Conservation (phyloP, 2,329 filamentous ascomycete species). For the Trichoderma aggressivum region DNA sequence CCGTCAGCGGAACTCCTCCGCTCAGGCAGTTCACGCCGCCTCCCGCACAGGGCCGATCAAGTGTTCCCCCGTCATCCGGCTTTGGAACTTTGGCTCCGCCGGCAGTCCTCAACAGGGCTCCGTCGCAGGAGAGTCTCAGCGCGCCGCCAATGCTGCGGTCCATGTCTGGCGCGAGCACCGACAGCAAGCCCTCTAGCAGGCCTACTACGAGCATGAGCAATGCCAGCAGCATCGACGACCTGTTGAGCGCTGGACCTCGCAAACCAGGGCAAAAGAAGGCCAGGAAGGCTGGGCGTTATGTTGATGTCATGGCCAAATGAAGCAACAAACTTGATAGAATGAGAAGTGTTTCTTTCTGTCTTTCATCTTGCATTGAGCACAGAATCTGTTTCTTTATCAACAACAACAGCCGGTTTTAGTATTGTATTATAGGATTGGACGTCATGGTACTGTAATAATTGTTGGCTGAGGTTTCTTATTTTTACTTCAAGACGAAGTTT, state of each 20-base stretch:
- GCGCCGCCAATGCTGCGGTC: constrained; percentile 46
- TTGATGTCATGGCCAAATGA: constrained; percentile 88
- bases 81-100: constrained; percentile 27
- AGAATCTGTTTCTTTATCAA: background rate
- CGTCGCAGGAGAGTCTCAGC: constrained; percentile 38
- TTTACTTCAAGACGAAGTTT: background rate
- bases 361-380: constrained; percentile 14
- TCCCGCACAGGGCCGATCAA: constrained; percentile 29
- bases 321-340: background rate
- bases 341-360: constrained; percentile 12
- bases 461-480: background rate
- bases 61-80: constrained; percentile 33
- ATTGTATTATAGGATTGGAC: constrained; percentile 17
- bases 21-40: constrained; percentile 37
- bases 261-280: constrained; percentile 64
- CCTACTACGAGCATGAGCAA: constrained; percentile 82
- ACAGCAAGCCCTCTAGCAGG: constrained; percentile 56
- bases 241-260: constrained; percentile 71
- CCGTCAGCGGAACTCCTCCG: constrained; percentile 52
- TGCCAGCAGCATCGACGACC: constrained; percentile 91
- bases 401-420: background rate
- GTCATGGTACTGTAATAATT: constrained; percentile 10
- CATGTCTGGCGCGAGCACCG: constrained; percentile 45
- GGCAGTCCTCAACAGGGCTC: constrained; percentile 33
- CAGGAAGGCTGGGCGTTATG: constrained; percentile 83